Evolutionary conservation across 1,284 basidiomycete genomes (phyloP).

Genomic region (Ceratobasidium theobromae): DNA sequence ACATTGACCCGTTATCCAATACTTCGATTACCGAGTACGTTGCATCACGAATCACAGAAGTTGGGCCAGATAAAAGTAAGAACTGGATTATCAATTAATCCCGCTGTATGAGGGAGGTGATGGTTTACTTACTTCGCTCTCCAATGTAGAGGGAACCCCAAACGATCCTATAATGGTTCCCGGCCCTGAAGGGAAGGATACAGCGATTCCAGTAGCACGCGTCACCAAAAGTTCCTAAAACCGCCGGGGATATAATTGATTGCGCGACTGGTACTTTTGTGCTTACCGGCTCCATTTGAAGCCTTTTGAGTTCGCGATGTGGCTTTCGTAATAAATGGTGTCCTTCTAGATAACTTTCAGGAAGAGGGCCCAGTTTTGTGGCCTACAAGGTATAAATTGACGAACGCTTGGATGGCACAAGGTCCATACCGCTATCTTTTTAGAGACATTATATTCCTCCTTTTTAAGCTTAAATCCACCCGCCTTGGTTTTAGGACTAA

Average conservation of each 20-base stretch:
- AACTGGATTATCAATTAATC: conserved; percentile 50
- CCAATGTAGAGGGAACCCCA: conserved; percentile 4
- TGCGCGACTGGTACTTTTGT: background rate
- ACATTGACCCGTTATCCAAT: conserved; percentile 50
- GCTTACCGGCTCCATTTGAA: conserved; percentile 4
- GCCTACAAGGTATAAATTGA: background rate
- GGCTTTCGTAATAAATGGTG: conserved; percentile 8
- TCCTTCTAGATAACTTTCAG: background rate
- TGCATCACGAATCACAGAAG: conserved; percentile 63
- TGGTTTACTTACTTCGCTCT: conserved; percentile 5
- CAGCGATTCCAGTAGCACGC: background rate
- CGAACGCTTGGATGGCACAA: too few relatives aligned
- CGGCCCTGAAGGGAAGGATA: background rate
- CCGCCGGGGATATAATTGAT: background rate
- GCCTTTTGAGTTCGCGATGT: background rate
- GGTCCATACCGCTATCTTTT: conserved; percentile 3
- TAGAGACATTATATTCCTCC: conserved; percentile 1
- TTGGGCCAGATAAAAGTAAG: conserved; percentile 62
- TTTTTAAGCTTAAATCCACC: conserved; percentile 24
- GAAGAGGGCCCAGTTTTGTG: background rate
- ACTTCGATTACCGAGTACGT: conserved; percentile 57
- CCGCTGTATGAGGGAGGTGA: background rate
- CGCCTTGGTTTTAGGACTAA: background rate
- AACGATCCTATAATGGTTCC: conserved; percentile 9
- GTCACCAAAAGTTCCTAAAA: background rate